Evolutionary conservation across 306 rosid genomes (phyloP), one percentile per base, ranked within the genome.

Genomic region (Boehmeria nivea): DNA sequence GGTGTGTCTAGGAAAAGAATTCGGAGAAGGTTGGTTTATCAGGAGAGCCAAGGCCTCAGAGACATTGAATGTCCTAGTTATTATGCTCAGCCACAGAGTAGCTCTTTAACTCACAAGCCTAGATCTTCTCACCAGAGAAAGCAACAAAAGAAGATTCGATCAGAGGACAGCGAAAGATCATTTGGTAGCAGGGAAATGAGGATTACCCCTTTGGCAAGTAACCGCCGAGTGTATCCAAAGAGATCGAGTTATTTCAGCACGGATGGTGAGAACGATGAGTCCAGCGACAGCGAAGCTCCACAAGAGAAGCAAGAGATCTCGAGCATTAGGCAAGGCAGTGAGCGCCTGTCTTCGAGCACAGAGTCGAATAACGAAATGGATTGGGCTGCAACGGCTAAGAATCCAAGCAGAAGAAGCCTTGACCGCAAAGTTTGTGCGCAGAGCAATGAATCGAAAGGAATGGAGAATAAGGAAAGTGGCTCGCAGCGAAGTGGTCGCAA

Each of bases 11-110:
- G 68, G 48, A 85, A 66, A 71, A 78, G 82, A 75, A 57, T 68
- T 26, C 74, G 74, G 72, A 82, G 72, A 59, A 80, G 74, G 73
- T 58, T 79, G 38, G 48, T 56, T 26, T 62, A 51, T 22, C 13
- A 17, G 6, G 94, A 78, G 73, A 78, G 28, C 9, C 64, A 53
- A 33, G 36, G 78, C 64, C 36, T 64, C 55, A 49, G 70, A 54
- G 88, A 88, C 38, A 60, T 19, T 60, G 84, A 74, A 12, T 71
- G 61, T 69, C 15, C 57, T 54, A 58, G 50, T 33, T 79, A 74
- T 60, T 81, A 81, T 60, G 69, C 40, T 36, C 68, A 68, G 57
- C 77, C 79, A n/a, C n/a, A n/a, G n/a, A n/a, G n/a, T n/a, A n/a
- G n/a, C n/a, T n/a, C n/a, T n/a, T n/a, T n/a, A n/a, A n/a, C n/a